Conservation (phyloP, 805 yeast species). For the Saccharomycopsis fermentans region DNA sequence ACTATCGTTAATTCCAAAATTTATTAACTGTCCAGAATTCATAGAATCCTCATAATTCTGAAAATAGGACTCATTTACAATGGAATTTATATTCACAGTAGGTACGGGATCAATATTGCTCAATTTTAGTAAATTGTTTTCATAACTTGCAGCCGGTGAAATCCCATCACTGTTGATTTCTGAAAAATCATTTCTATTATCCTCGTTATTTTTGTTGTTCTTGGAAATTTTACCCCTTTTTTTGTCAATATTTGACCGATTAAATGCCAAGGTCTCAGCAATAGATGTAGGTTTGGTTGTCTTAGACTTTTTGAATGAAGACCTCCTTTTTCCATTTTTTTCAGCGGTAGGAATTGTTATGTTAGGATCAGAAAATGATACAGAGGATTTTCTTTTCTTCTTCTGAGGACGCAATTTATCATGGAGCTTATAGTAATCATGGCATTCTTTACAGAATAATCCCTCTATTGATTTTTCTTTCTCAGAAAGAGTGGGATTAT, state of each 20-base stretch:
- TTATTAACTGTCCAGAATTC: neutral
- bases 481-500: neutral
- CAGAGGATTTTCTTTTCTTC: neutral
- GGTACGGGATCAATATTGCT: neutral
- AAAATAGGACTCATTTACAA: neutral
- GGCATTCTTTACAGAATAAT: slow-evolving; percentile 14
- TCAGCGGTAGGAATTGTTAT: neutral
- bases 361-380: neutral
- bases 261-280: slow-evolving; percentile 13
- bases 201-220: neutral
- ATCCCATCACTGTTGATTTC: neutral
- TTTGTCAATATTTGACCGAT: slow-evolving; percentile 6
- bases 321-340: neutral
- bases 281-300: neutral
- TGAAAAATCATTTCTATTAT: neutral
- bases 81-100: neutral
- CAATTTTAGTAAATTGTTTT: neutral
- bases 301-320: neutral
- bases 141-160: neutral
- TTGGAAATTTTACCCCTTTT: neutral
- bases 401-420: slow-evolving; percentile 8
- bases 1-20: neutral
- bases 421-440: slow-evolving; percentile 10
- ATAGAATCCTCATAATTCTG: neutral
- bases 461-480: slow-evolving; percentile 6